Evolutionary conservation across 2,329 filamentous ascomycete species (phyloP).

Genomic region (Trichoderma endophyticum): DNA sequence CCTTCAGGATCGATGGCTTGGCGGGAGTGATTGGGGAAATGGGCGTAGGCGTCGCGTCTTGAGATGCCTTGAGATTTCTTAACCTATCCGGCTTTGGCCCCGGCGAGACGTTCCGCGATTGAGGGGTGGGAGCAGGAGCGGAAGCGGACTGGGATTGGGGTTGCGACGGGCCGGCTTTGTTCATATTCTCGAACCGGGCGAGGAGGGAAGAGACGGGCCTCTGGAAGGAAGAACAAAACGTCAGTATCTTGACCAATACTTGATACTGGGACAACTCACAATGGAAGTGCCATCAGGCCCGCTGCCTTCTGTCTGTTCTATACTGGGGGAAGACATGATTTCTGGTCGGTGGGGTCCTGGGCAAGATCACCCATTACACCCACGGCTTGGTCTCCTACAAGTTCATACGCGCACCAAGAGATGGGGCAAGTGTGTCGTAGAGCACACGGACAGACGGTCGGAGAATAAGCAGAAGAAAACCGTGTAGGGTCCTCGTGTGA

Average conservation of each 20-base stretch:
- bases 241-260: not conserved
- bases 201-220: conserved; percentile 79
- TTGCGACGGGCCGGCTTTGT: conserved; percentile 23
- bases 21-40: conserved; percentile 11
- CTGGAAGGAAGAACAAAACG: conserved; percentile 38
- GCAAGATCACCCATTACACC: conserved; percentile 36
- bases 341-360: conserved; percentile 31
- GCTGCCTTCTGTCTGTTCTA: conserved; percentile 39
- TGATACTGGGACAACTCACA: conserved; percentile 44
- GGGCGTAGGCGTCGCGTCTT: conserved; percentile 29
- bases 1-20: conserved; percentile 24
- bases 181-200: conserved; percentile 77
- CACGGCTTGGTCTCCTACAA: conserved; percentile 27
- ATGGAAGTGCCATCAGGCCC: conserved; percentile 75
- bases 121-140: conserved; percentile 17
- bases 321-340: conserved; percentile 27
- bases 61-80: conserved; percentile 39
- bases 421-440: not conserved
- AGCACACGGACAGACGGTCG: not conserved
- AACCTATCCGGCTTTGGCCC: conserved; percentile 43
- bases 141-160: conserved; percentile 23
- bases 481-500: not conserved
- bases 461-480: not conserved
- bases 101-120: conserved; percentile 37
- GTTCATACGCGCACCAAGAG: conserved; percentile 28